Evolutionary conservation across 1,284 basidiomycete species (phyloP).

Genomic region (Ceratobasidium sp.): DNA sequence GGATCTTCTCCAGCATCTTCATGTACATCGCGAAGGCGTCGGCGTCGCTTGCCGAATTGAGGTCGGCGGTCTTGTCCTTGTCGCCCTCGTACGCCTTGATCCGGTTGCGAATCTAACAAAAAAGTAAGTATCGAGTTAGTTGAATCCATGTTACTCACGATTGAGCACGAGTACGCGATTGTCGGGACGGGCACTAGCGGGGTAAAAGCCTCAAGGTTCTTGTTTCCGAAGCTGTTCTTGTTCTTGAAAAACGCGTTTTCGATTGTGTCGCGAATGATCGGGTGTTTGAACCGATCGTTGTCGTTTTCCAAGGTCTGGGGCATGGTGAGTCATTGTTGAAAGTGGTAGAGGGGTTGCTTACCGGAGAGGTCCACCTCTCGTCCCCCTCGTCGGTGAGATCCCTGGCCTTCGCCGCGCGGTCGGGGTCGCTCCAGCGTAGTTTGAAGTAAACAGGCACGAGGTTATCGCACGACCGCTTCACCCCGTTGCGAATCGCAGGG

Average conservation of each 20-base stretch:
- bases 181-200: background rate
- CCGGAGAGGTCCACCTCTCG: background rate
- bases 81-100: background rate
- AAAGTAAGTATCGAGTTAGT: background rate
- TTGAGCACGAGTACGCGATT: background rate
- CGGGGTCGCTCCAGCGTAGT: background rate
- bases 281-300: background rate
- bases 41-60: background rate
- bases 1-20: background rate
- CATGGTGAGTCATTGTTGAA: background rate
- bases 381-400: background rate
- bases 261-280: background rate
- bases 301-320: background rate
- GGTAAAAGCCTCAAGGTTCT: background rate
- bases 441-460: background rate
- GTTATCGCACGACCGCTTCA: background rate
- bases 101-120: background rate
- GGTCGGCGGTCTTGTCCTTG: background rate
- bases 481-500: background rate
- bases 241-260: background rate
- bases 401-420: background rate
- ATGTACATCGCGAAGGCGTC: background rate
- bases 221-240: background rate
- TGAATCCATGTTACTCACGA: background rate
- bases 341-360: background rate